A percentile compares a stretch with the other conserved stretches of the same genome.
phyloP scores from a whole-genome alignment of 768 basidiomycete genomes.

The Floccularia luteovirens region DNA sequence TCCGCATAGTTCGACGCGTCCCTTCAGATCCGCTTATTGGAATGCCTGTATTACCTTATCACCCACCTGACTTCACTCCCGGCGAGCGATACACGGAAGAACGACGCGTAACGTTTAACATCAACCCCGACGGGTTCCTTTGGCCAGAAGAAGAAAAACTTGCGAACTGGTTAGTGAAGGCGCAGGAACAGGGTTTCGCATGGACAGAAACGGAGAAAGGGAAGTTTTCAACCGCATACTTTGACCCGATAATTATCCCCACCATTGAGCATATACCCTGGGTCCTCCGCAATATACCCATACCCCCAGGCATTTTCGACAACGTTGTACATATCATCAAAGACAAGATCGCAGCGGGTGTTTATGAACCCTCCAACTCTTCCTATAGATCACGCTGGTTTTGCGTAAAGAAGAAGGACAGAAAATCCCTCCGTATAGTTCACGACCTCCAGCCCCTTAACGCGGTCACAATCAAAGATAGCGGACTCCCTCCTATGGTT shows the following conservation, averaged over 20 bases:
- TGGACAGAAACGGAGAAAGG: background rate
- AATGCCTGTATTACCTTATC: conserved; percentile 15
- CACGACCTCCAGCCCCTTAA: conserved; percentile 13
- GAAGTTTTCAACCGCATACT: conserved; percentile 4
- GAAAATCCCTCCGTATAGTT: conserved; percentile 9
- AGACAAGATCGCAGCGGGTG: conserved; percentile 1
- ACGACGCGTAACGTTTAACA: background rate
- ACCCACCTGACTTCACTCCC: conserved; percentile 24
- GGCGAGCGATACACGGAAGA: conserved; percentile 4
- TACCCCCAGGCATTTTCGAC: conserved; percentile 1
- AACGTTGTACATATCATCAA: conserved; percentile 1
- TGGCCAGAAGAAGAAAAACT: no score
- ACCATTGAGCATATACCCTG: no score
- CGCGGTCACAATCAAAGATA: conserved; percentile 12
- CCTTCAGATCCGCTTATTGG: conserved; percentile 23
- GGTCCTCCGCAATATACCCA: no score
- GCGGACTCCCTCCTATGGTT: conserved; percentile 13
- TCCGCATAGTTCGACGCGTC: conserved; percentile 17
- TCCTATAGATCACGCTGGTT: conserved; percentile 18
- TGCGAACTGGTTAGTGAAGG: no score
- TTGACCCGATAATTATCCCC: conserved; percentile 3
- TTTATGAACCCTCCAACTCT: conserved; percentile 13
- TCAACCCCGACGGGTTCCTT: background rate
- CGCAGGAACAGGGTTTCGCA: no score
- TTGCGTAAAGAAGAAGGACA: conserved; percentile 16